These are phyloP conservation scores for Colletotrichum somersetense DNA, from an alignment of 2,329 filamentous ascomycete genomes.

Conservation along the genomic window DNA sequence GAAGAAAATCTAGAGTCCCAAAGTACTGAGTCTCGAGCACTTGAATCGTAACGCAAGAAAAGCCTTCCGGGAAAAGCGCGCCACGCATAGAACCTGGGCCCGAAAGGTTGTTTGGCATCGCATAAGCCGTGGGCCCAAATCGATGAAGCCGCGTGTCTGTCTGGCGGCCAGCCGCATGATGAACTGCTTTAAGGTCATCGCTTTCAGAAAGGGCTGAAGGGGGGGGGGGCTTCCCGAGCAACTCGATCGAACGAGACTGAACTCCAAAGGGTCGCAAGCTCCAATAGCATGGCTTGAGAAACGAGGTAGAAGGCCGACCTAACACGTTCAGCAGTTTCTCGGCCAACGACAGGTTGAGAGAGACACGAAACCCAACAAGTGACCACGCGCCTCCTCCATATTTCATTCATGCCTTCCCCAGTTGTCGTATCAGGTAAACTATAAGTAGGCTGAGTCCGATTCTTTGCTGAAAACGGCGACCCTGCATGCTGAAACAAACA, in stretches of 20 bases:
- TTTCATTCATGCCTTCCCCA: neutral
- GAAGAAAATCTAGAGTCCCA: neutral
- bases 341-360: neutral
- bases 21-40: neutral
- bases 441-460: neutral
- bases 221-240: neutral
- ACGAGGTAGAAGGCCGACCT: neutral
- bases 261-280: neutral
- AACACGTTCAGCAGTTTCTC: neutral
- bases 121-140: neutral
- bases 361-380: neutral
- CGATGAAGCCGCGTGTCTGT: neutral
- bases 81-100: neutral
- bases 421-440: neutral
- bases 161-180: neutral
- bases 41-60: neutral
- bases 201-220: too few species aligned
- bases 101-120: neutral
- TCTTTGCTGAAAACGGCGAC: neutral
- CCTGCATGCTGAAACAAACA: neutral
- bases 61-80: neutral
- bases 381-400: neutral
- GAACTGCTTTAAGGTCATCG: neutral
- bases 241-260: neutral
- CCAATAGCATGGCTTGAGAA: neutral